These are phyloP conservation scores for Diaporthe sp. DNA, from an alignment of 2,329 filamentous ascomycete genomes.

Conservation along the genomic window DNA sequence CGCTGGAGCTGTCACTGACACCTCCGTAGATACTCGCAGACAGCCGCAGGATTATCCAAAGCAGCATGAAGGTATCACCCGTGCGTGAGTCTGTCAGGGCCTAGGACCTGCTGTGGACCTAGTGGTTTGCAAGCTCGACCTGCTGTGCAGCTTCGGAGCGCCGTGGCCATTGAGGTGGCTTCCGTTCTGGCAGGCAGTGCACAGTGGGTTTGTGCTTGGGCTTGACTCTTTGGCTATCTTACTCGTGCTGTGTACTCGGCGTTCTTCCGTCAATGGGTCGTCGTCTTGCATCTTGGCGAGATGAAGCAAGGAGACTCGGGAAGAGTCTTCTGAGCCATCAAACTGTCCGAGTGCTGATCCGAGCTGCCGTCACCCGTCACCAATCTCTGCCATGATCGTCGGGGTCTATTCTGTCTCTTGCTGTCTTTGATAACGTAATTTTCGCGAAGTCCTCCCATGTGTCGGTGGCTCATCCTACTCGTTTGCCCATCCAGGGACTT, in stretches of 20 bases:
- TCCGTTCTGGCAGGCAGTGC: background rate
- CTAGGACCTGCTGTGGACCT: conserved; percentile 6
- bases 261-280: background rate
- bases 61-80: background rate
- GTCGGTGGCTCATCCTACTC: conserved; percentile 1
- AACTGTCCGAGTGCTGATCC: background rate
- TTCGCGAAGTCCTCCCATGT: background rate
- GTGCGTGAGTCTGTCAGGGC: background rate
- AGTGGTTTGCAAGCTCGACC: conserved; percentile 22
- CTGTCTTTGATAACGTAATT: conserved; percentile 11
- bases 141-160: conserved; percentile 11
- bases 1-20: background rate
- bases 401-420: background rate
- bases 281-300: background rate
- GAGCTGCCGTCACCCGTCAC: background rate
- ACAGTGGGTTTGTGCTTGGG: conserved; percentile 1
- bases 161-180: background rate
- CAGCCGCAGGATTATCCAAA: background rate
- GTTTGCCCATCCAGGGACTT: background rate
- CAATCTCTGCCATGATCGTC: background rate
- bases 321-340: background rate
- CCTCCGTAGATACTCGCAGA: background rate
- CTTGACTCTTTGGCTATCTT: background rate
- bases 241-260: background rate
- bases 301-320: background rate